phyloP scores from a whole-genome alignment of 1,284 basidiomycete species.

The Garcileccinum viscosum region DNA sequence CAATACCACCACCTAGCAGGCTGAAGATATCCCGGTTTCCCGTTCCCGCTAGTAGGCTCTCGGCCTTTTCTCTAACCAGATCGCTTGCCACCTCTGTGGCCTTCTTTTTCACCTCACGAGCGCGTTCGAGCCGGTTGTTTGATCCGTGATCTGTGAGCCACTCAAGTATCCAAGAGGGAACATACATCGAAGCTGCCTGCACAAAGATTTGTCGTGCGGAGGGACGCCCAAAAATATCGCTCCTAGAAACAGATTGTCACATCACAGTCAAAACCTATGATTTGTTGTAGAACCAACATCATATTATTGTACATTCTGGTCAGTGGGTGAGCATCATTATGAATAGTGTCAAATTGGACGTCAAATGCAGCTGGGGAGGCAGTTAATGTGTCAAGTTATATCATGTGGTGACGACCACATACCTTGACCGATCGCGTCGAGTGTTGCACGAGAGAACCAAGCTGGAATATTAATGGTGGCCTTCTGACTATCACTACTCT shows the following conservation, averaged over 20 bases:
- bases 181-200: constrained; percentile 22
- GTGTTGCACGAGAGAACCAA: constrained; percentile 48
- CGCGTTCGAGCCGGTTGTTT: constrained; percentile 43
- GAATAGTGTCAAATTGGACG: constrained; percentile 44
- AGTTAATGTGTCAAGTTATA: neutral
- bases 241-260: constrained; percentile 16
- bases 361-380: constrained; percentile 47
- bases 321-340: constrained; percentile 45
- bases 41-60: constrained; percentile 39
- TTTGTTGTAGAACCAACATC: constrained; percentile 34
- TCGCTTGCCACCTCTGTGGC: constrained; percentile 43
- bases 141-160: constrained; percentile 44
- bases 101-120: constrained; percentile 36
- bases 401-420: constrained; percentile 13
- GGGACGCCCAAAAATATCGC: constrained; percentile 31
- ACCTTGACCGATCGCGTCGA: constrained; percentile 57
- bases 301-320: constrained; percentile 40
- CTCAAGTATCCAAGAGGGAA: constrained; percentile 41
- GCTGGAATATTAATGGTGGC: constrained; percentile 47
- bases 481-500: constrained; percentile 32
- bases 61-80: constrained; percentile 50
- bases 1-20: constrained; percentile 37
- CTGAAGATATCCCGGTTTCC: constrained; percentile 48
- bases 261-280: neutral
- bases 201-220: constrained; percentile 30